Evolutionary conservation across 139 green algal species (phyloP), one percentile per base, ranked within the genome.

Genomic region (Monoraphidium neglectum): DNA sequence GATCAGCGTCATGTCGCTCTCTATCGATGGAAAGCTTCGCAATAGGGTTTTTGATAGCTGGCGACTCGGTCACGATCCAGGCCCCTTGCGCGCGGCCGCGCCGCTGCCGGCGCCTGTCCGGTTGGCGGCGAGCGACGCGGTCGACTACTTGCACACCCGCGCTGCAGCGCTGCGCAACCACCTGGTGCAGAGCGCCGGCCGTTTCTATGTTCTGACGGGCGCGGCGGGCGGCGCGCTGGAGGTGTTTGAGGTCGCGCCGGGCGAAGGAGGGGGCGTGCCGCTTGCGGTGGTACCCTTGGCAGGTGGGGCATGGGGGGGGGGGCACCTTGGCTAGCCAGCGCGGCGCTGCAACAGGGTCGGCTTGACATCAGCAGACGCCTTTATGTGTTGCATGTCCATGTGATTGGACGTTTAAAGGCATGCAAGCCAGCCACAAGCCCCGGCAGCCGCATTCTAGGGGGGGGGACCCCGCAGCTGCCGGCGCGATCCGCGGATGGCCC

Each of bases 151-250:
- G 35, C 82, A 81, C 74, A 87, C 77, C 2, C 69, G 56, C 8
- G 73, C 82, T 5, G 74, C 77, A 15, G 77, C 81, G 15, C 64
- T 83, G 49, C 77, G 69, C 1, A 87, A 87, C 82, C 82, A 83
- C 54, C 35, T 87, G 13, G 16, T 82, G 4, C 38, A 72, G 54
- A 83, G 77, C 51, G 67, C 68, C 26, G 77, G 77, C 46, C 68
- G 74, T 8, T 51, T 80, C 12, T 83, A 83, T 36, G 23, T 77
- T 15, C 74, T 79, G 26, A 73, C 78, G 23, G 15, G 2, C n/a
- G 62, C 12, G 32, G 28, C 68, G 24, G 60, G 60, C 30, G 60
- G 30, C 23, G 4, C 62, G 12, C 2, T 78, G 30, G 4, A 23
- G 3, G 13, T 78, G 3, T 40, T 26, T 43, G 72, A 72, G 47